phyloP scores from a whole-genome alignment of 2,329 filamentous ascomycete genomes.

The Claviceps purpurea region DNA sequence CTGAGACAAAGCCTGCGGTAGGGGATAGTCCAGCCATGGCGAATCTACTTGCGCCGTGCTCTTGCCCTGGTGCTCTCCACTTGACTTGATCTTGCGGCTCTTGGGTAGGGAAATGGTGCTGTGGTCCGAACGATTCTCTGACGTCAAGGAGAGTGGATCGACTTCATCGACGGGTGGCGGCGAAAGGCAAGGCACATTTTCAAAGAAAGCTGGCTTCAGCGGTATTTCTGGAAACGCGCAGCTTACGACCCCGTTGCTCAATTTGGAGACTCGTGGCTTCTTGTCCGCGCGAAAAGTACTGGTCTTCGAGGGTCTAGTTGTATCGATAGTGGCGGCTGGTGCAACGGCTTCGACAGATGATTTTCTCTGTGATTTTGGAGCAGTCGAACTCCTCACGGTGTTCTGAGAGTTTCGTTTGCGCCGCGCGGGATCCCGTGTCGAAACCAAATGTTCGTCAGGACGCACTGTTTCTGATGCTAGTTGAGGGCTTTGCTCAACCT shows the following conservation, averaged over 20 bases:
- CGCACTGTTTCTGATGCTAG: background rate
- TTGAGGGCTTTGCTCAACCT: background rate
- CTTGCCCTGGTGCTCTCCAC: constrained; percentile 10
- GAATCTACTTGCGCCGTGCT: constrained; percentile 14
- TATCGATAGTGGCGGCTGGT: constrained; percentile 15
- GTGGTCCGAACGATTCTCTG: background rate
- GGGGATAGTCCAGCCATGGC: constrained; percentile 15
- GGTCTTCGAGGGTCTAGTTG: constrained; percentile 17
- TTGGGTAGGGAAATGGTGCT: constrained; percentile 1
- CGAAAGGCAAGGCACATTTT: constrained; percentile 18
- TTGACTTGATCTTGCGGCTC: constrained; percentile 1
- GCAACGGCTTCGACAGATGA: constrained; percentile 19
- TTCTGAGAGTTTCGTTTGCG: constrained; percentile 10
- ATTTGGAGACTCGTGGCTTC: constrained; percentile 18
- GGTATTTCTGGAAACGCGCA: constrained; percentile 22
- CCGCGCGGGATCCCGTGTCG: constrained; percentile 4
- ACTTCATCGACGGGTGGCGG: constrained; percentile 12
- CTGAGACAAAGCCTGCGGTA: constrained; percentile 43
- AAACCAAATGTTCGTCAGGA: constrained; percentile 4
- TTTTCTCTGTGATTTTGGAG: constrained; percentile 17
- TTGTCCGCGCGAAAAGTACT: constrained; percentile 23
- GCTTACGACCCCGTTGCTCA: constrained; percentile 12
- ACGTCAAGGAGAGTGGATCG: constrained; percentile 9
- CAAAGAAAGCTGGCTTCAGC: constrained; percentile 23
- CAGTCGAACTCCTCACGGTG: constrained; percentile 9